Conservation (phyloP, 73 alveolate genomes). For the Breviolum minutum region DNA sequence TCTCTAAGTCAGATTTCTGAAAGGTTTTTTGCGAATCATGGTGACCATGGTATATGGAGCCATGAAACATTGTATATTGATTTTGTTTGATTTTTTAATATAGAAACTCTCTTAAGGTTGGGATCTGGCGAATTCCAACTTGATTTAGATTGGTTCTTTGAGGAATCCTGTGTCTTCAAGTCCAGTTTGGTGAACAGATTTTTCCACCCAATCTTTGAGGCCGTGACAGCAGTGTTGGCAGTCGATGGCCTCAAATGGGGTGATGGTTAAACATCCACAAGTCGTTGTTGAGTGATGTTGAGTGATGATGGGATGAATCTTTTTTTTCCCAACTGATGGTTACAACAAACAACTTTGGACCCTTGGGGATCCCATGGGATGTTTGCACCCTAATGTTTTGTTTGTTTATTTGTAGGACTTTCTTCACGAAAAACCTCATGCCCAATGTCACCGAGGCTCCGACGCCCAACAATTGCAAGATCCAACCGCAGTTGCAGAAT, state of each 20-base stretch:
- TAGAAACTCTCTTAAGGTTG: too few species aligned
- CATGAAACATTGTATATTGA: too few species aligned
- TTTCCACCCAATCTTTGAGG: background rate
- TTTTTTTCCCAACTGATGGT: background rate
- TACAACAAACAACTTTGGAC: background rate
- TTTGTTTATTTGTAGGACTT: background rate
- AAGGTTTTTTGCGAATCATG: too few species aligned
- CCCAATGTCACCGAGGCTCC: conserved; percentile 32
- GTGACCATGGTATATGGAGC: too few species aligned
- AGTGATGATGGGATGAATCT: background rate
- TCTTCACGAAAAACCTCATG: background rate
- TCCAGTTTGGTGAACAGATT: too few species aligned
- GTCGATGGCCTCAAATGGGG: background rate
- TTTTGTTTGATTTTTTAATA: too few species aligned
- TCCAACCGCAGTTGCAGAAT: conserved; percentile 88
- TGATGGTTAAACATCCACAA: background rate
- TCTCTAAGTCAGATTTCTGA: too few species aligned
- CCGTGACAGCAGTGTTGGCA: conserved; percentile 27
- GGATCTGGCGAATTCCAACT: too few species aligned
- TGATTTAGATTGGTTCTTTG: too few species aligned
- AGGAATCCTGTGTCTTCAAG: too few species aligned
- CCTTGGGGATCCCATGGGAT: background rate
- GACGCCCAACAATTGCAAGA: conserved; percentile 66
- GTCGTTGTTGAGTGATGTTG: background rate
- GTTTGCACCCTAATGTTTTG: too few species aligned